These are phyloP conservation scores for Termitomyces sp. DNA, from an alignment of 768 basidiomycete species.

Conservation along the genomic window DNA sequence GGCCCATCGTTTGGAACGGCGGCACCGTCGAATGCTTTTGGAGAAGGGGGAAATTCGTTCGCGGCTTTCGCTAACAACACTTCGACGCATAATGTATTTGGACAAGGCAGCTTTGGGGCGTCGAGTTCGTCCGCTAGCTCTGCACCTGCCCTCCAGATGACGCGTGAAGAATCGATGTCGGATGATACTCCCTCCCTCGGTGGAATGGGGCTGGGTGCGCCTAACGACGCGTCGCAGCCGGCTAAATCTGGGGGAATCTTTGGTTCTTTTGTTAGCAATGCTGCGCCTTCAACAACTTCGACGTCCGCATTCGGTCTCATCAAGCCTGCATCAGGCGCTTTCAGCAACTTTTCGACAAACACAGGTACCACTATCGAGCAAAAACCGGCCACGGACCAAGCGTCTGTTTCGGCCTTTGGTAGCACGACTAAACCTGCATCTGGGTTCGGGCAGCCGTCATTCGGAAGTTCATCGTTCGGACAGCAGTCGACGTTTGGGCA, in stretches of 20 bases:
- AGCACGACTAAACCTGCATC: constrained; percentile 12
- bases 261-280: constrained; percentile 24
- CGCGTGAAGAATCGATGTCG: constrained; percentile 46
- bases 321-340: constrained; percentile 41
- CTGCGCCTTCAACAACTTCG: constrained; percentile 14
- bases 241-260: constrained; percentile 29
- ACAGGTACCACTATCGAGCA: constrained; percentile 1
- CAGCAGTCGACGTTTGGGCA: constrained; percentile 29
- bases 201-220: constrained; percentile 18
- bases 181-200: constrained; percentile 34
- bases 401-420: not conserved
- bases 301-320: constrained; percentile 25
- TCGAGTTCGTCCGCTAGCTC: constrained; percentile 13
- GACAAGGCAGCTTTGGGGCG: constrained; percentile 24
- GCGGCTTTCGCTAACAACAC: constrained; percentile 13
- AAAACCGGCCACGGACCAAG: constrained; percentile 4
- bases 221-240: constrained; percentile 23
- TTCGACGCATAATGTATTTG: constrained; percentile 19
- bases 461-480: constrained; percentile 19
- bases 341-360: constrained; percentile 26
- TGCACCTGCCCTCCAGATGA: constrained; percentile 22
- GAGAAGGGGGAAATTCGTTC: constrained; percentile 16
- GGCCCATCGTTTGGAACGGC: constrained; percentile 16
- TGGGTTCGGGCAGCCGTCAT: constrained; percentile 15
- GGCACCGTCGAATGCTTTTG: constrained; percentile 15